These are phyloP conservation scores for Magnusiomyces sp. DNA, from an alignment of 1,139 yeast genomes.

Conservation along the genomic window DNA sequence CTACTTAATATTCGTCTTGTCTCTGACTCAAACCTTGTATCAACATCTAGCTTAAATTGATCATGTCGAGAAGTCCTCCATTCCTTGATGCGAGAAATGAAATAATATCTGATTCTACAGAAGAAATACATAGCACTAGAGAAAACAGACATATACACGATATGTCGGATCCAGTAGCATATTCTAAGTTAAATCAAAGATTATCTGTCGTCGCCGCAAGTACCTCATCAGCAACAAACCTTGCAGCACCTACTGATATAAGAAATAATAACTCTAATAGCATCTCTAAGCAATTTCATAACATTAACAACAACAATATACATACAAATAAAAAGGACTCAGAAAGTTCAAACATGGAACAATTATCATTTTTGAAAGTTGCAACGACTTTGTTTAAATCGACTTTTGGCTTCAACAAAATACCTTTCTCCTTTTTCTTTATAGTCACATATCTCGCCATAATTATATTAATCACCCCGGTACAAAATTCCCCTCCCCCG, in stretches of 20 bases:
- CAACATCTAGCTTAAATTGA: too few species aligned
- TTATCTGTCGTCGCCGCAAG: neutral
- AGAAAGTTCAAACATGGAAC: neutral
- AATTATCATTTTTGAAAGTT: neutral
- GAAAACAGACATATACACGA: neutral
- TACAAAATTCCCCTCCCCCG: constrained; percentile 14
- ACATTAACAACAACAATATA: too few species aligned
- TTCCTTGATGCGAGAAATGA: too few species aligned
- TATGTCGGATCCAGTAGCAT: constrained; percentile 3
- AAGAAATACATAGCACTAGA: too few species aligned
- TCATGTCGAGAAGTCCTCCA: too few species aligned
- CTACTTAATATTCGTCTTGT: too few species aligned
- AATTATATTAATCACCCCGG: constrained; percentile 9
- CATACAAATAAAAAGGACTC: too few species aligned
- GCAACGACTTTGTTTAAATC: constrained; percentile 9
- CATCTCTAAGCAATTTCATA: neutral
- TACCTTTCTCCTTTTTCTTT: constrained; percentile 23
- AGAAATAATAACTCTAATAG: neutral
- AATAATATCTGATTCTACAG: too few species aligned
- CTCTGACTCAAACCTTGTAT: too few species aligned
- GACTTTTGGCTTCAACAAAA: constrained; percentile 24
- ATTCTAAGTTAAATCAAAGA: constrained; percentile 1
- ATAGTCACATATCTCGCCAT: constrained; percentile 17
- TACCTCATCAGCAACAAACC: neutral
- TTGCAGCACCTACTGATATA: neutral